phyloP scores from a whole-genome alignment of 2,329 filamentous ascomycete species.

The Penicillium decumbens region DNA sequence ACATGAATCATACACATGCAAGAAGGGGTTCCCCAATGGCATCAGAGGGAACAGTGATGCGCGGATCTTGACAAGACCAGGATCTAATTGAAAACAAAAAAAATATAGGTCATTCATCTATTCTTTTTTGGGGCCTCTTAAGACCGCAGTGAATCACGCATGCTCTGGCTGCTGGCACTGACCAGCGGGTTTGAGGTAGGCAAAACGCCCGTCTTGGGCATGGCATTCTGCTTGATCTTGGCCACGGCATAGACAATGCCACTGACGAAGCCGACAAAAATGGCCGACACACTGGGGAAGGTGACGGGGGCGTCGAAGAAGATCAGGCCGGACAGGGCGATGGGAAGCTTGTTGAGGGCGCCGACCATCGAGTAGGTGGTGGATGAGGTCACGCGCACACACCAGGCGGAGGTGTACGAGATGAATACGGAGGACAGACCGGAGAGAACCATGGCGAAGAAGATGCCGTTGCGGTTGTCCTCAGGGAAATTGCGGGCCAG shows the following conservation, averaged over 20 bases:
- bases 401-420: slow-evolving; percentile 99
- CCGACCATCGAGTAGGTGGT: slow-evolving; percentile 99
- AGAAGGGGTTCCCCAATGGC: slow-evolving; percentile 7
- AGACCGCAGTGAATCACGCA: slow-evolving; percentile 75
- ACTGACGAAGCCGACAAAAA: slow-evolving; percentile 83
- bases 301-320: slow-evolving; percentile 96
- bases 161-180: slow-evolving; percentile 88
- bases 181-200: slow-evolving; percentile 66
- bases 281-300: slow-evolving; percentile 84
- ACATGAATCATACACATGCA: slow-evolving; percentile 30
- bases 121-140: slow-evolving; percentile 31
- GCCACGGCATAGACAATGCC: slow-evolving; percentile 86
- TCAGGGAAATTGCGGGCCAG: slow-evolving; percentile 80
- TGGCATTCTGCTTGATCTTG: slow-evolving; percentile 72
- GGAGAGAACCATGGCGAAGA: slow-evolving; percentile 88
- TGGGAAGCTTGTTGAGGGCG: slow-evolving; percentile 94
- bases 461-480: slow-evolving; percentile 71
- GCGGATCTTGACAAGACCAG: neutral
- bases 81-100: slow-evolving; percentile 3
- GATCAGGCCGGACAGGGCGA: slow-evolving; percentile 83
- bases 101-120: slow-evolving; percentile 5
- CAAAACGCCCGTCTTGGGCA: slow-evolving; percentile 62
- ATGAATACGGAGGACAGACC: slow-evolving; percentile 93
- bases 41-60: slow-evolving; percentile 1
- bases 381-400: slow-evolving; percentile 92